Conservation (phyloP, 306 rosid genomes). For the Corylus avellana region DNA sequence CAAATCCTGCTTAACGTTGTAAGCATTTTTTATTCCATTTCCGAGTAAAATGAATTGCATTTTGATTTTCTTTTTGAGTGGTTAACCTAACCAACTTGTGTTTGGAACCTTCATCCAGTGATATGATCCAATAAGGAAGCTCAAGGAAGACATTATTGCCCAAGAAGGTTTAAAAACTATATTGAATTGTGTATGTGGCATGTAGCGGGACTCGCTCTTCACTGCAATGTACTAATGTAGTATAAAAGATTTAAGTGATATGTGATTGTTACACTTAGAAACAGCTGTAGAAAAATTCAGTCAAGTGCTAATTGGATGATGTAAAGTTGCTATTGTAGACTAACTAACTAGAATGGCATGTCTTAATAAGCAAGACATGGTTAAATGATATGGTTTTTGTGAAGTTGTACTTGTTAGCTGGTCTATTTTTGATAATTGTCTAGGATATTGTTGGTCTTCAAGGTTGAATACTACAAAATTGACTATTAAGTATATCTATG, state of each 20-base stretch:
- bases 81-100: not conserved
- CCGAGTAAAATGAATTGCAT: not conserved
- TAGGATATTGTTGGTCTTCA: not conserved
- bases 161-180: constrained; percentile 19
- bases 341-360: constrained; percentile 12
- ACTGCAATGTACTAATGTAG: constrained; percentile 27
- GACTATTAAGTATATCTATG: not conserved
- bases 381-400: not conserved
- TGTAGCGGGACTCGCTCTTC: constrained; percentile 27
- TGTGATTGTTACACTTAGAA: constrained; percentile 19
- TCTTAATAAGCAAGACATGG: not conserved
- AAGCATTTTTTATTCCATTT: constrained; percentile 22
- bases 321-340: constrained; percentile 10
- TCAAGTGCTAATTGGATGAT: constrained; percentile 18
- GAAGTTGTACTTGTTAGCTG: not conserved
- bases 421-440: not conserved
- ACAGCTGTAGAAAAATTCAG: constrained; percentile 28
- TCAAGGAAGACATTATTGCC: constrained; percentile 36
- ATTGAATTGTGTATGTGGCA: constrained; percentile 13
- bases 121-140: constrained; percentile 18
- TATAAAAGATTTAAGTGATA: constrained; percentile 2
- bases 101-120: constrained; percentile 17
- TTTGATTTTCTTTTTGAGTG: not conserved
- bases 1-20: constrained; percentile 27
- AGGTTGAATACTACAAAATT: not conserved